Evolutionary conservation across 31 red algal species (phyloP), one percentile per base, ranked within the genome.

Genomic region (Odonthalia washingtoniensis): DNA sequence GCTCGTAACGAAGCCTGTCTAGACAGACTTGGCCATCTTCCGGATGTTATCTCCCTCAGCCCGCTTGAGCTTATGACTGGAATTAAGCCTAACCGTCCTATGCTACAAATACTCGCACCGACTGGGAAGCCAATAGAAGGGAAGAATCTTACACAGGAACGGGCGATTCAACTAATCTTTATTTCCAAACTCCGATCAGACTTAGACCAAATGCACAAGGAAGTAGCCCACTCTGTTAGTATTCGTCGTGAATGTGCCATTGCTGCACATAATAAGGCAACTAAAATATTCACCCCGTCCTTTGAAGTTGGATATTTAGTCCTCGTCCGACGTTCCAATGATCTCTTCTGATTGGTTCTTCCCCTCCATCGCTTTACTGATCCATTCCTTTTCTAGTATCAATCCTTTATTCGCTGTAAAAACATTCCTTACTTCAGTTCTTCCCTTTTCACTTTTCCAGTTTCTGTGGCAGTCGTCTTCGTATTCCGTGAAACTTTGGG

Each of bases 1-100:
- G 82, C 68, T 9, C 68, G 74, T 26, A 86, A 86, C 70, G 82
- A 86, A 75, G 53, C 67, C 31, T 30, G 68, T 28, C n/a, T 86
- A 5, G 82, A 86, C 38, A 16, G 82, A 5, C 70, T 86, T 30
- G 82, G 82, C 24, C 38, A 16, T 17, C 69, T 53, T 37, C 41
- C 69, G 5, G 38, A 75, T 40, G 69, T 33, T 24, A 36, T 86
- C 14, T 0, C 82, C 26, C 14, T 3, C n/a, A 52, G 27, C 14
- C n/a, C 49, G 4, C 70, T 86, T 16, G 67, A 75, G 31, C 24
- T 86, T 40, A 1, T 75, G 49, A 75, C 37, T 6, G 69, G 67
- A 5, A 83, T 83, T 3, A 14, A 9, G 27, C 62, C 84, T 3
- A 77, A 33, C 4, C 62, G 0, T 32, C 61, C 75, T 26, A 0